These are phyloP conservation scores for Malassezia sp. DNA, from an alignment of 1,284 basidiomycete genomes.

Conservation along the genomic window DNA sequence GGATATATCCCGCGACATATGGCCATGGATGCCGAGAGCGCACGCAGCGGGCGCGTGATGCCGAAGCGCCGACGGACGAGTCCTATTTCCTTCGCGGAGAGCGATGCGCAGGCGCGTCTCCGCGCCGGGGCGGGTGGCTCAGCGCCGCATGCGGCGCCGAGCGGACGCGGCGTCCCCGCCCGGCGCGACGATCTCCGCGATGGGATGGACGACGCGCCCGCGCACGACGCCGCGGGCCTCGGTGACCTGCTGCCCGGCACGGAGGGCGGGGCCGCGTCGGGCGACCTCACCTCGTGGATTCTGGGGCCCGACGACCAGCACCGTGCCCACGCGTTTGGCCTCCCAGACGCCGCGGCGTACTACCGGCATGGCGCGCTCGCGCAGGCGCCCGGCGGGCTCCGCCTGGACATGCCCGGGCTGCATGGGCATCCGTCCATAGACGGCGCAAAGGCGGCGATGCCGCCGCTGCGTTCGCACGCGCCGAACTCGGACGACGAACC, in stretches of 20 bases:
- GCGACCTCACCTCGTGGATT: constrained; percentile 13
- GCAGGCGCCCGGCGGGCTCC: constrained; percentile 4
- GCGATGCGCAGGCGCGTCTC: constrained; percentile 3
- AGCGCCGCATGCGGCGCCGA: neutral
- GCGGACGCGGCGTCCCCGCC: constrained; percentile 1
- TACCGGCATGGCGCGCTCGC: constrained; percentile 6
- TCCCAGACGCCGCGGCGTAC: constrained; percentile 12
- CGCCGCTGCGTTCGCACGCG: constrained; percentile 13
- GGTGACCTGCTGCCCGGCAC: constrained; percentile 8
- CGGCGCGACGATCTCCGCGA: constrained; percentile 15
- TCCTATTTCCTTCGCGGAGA: constrained; percentile 11
- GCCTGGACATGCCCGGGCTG: constrained; percentile 13
- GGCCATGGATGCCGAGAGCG: constrained; percentile 7
- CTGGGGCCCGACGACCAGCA: constrained; percentile 11
- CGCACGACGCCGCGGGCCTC: constrained; percentile 1
- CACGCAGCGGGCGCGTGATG: constrained; percentile 3
- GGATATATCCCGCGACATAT: constrained; percentile 5
- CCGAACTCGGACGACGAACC: constrained; percentile 34
- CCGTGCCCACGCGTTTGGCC: constrained; percentile 5
- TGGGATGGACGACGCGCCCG: too few relatives aligned
- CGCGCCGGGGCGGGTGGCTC: constrained; percentile 1
- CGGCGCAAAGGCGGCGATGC: neutral
- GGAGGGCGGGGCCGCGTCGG: neutral
- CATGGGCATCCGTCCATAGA: constrained; percentile 3
- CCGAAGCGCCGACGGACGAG: constrained; percentile 14